Conservation (phyloP, 805 yeast genomes). For the Pichia nanzhaoensis region DNA sequence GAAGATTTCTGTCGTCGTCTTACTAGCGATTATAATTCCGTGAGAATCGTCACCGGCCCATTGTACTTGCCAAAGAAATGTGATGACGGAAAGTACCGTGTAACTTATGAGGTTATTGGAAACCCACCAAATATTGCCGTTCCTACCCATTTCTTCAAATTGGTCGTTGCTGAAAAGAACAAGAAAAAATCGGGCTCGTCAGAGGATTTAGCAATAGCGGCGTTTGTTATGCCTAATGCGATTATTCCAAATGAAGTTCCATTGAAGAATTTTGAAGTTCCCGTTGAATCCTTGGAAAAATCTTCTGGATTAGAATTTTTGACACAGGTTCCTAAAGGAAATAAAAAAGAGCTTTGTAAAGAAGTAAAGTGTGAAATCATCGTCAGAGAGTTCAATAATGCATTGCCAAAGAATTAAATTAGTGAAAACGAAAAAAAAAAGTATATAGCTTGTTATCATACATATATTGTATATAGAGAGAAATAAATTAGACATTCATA, state of each 20-base stretch:
- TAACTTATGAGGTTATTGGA: constrained; percentile 88
- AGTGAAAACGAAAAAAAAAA: not conserved
- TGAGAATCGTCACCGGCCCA: constrained; percentile 91
- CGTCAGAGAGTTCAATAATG: constrained; percentile 70
- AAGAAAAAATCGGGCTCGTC: constrained; percentile 28
- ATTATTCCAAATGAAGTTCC: constrained; percentile 65
- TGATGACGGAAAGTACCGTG: constrained; percentile 75
- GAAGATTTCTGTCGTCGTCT: constrained; percentile 82
- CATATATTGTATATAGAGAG: no score
- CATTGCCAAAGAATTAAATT: constrained; percentile 24
- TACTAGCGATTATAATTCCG: constrained; percentile 63
- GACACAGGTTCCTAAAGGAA: constrained; percentile 52
- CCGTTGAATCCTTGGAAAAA: constrained; percentile 82
- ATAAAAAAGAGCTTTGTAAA: constrained; percentile 61
- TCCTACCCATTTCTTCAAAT: constrained; percentile 93
- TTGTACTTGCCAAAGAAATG: constrained; percentile 74
- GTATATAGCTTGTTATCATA: not conserved
- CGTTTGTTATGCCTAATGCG: constrained; percentile 92
- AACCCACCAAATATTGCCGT: constrained; percentile 96
- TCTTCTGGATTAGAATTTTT: constrained; percentile 80
- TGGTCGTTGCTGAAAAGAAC: constrained; percentile 75
- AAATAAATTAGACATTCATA: not conserved
- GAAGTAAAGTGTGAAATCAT: constrained; percentile 75
- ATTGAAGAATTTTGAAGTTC: constrained; percentile 73
- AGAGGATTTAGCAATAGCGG: constrained; percentile 65